Conservation (phyloP, 345 rosid genomes). For the Hypericum perforatum region DNA sequence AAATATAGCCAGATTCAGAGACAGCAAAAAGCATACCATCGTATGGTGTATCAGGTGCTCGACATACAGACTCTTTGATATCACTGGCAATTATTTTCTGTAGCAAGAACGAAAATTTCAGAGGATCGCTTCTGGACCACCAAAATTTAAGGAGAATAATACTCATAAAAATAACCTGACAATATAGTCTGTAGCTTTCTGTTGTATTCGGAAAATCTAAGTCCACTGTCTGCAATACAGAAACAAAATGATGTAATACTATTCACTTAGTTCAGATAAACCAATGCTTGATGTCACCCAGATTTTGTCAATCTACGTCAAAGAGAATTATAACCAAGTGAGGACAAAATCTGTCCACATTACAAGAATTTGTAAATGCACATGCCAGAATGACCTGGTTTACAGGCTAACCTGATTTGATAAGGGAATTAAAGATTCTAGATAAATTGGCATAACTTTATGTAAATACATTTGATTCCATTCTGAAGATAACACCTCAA, state of each 20-base stretch:
- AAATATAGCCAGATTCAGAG: neutral
- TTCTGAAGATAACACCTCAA: no score
- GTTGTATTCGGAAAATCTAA: conserved; percentile 70
- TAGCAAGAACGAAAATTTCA: conserved; percentile 19
- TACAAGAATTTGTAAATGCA: no score
- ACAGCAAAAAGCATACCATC: conserved; percentile 48
- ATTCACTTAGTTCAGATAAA: conserved; percentile 5
- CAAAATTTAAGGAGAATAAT: conserved; percentile 4
- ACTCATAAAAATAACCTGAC: conserved; percentile 48
- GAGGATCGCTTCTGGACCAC: conserved; percentile 7
- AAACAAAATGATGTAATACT: conserved; percentile 3
- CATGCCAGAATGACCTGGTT: no score
- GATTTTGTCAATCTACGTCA: no score
- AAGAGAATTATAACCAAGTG: no score
- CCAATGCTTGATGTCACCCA: no score
- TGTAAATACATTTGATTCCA: no score
- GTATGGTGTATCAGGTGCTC: conserved; percentile 96
- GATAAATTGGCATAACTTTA: no score
- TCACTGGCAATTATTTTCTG: conserved; percentile 95
- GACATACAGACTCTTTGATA: conserved; percentile 90
- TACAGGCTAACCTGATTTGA: no score
- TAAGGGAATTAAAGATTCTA: no score
- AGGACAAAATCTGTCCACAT: no score
- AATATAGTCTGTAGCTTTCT: conserved; percentile 85
- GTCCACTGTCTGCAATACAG: conserved; percentile 54